Conservation (phyloP, 2,329 filamentous ascomycete genomes). For the Alternaria panax region DNA sequence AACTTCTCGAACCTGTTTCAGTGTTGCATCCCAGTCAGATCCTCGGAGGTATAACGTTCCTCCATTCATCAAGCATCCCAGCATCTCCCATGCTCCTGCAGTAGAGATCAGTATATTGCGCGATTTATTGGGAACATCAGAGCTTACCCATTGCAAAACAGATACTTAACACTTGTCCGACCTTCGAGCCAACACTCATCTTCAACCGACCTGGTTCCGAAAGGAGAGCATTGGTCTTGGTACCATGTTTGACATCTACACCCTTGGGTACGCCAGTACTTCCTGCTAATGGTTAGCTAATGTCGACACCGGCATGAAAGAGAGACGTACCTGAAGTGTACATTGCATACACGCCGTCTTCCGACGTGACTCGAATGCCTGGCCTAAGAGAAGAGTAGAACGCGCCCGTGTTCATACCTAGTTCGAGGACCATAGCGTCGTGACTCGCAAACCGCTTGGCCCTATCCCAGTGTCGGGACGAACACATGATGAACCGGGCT, state of each 20-base stretch:
- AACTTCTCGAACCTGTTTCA: conserved; percentile 52
- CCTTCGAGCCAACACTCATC: conserved; percentile 59
- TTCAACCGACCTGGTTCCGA: conserved; percentile 61
- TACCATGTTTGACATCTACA: conserved; percentile 64
- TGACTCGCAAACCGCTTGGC: conserved; percentile 26
- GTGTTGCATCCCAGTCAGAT: conserved; percentile 57
- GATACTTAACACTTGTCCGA: conserved; percentile 65
- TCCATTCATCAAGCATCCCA: conserved; percentile 64
- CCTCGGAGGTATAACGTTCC: conserved; percentile 63
- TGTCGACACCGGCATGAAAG: neutral
- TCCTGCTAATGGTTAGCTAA: conserved; percentile 25
- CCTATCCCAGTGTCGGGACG: conserved; percentile 46
- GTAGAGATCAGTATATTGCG: conserved; percentile 5
- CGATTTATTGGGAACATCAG: neutral
- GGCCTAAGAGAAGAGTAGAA: conserved; percentile 30
- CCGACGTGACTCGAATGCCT: conserved; percentile 18
- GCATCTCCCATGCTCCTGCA: conserved; percentile 67
- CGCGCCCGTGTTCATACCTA: conserved; percentile 23
- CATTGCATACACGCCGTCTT: conserved; percentile 51
- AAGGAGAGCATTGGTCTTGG: conserved; percentile 63
- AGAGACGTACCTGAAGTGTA: conserved; percentile 58
- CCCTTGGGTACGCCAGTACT: conserved; percentile 67
- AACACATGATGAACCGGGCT: conserved; percentile 57
- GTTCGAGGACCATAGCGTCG: conserved; percentile 23
- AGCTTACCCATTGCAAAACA: conserved; percentile 68